A percentile compares a stretch with the other conserved stretches of the same genome.
Conservation (phyloP, 768 basidiomycete genomes). For the Clavulina sp. region DNA sequence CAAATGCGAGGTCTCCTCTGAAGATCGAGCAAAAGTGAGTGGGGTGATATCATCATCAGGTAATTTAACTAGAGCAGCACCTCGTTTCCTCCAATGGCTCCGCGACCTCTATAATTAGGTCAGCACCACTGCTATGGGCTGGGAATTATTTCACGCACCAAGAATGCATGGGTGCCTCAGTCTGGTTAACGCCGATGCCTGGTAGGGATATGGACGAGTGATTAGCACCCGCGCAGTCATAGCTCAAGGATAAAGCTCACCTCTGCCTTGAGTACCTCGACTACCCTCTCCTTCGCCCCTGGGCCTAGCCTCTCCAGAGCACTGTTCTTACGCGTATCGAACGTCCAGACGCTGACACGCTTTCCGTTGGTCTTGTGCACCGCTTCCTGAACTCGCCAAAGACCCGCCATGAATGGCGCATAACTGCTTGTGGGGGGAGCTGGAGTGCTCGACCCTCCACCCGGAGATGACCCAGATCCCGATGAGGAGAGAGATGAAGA, state of each 20-base stretch:
- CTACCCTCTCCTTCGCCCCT: constrained; percentile 46
- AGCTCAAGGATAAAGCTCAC: constrained; percentile 25
- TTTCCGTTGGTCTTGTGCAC: constrained; percentile 81
- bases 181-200: constrained; percentile 72
- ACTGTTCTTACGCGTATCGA: constrained; percentile 62
- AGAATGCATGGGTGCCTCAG: constrained; percentile 88
- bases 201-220: background rate
- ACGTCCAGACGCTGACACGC: constrained; percentile 81
- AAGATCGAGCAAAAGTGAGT: background rate
- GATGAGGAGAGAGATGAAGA: background rate
- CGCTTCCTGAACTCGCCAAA: constrained; percentile 80
- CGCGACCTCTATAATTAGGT: constrained; percentile 57
- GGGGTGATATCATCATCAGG: background rate
- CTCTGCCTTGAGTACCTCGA: constrained; percentile 85
- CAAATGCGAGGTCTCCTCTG: constrained; percentile 65
- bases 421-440: background rate
- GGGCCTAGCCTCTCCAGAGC: constrained; percentile 57
- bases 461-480: background rate
- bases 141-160: constrained; percentile 27
- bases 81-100: constrained; percentile 92
- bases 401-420: constrained; percentile 45
- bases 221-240: background rate
- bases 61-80: background rate
- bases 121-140: constrained; percentile 5
- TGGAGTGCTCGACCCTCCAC: background rate